These are phyloP conservation scores for Physcomitrellopsis africana DNA, from an alignment of 225 moss, liverwort and hornwort genomes.

Conservation along the genomic window DNA sequence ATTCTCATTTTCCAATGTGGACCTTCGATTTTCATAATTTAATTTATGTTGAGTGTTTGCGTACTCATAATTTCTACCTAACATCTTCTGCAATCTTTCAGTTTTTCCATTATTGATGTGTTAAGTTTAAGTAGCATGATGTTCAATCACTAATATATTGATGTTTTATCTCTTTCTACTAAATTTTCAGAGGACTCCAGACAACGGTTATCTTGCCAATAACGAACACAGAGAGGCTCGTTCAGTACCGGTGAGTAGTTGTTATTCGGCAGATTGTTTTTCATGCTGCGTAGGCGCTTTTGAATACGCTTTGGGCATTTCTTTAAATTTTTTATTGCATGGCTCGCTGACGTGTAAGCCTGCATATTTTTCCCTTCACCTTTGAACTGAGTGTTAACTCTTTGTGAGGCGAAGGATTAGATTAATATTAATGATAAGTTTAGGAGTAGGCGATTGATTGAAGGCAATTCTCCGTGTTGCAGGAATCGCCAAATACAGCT, in stretches of 20 bases:
- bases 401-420: no score
- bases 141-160: neutral
- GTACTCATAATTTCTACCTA: no score
- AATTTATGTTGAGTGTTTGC: no score
- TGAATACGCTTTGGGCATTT: neutral
- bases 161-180: neutral
- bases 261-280: neutral
- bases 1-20: neutral
- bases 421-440: neutral
- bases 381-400: no score
- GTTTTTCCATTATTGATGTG: neutral
- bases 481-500: slow-evolving; percentile 68
- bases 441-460: neutral
- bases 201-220: slow-evolving; percentile 63
- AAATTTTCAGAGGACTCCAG: slow-evolving; percentile 62
- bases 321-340: neutral
- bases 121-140: neutral
- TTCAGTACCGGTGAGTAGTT: slow-evolving; percentile 44
- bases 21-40: neutral
- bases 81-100: no score
- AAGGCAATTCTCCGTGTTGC: slow-evolving; percentile 7
- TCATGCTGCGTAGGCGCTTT: neutral
- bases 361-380: no score
- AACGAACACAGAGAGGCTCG: slow-evolving; percentile 43
- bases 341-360: neutral